phyloP scores from a whole-genome alignment of 305 asterid genomes.

The Fraxinus ornus region DNA sequence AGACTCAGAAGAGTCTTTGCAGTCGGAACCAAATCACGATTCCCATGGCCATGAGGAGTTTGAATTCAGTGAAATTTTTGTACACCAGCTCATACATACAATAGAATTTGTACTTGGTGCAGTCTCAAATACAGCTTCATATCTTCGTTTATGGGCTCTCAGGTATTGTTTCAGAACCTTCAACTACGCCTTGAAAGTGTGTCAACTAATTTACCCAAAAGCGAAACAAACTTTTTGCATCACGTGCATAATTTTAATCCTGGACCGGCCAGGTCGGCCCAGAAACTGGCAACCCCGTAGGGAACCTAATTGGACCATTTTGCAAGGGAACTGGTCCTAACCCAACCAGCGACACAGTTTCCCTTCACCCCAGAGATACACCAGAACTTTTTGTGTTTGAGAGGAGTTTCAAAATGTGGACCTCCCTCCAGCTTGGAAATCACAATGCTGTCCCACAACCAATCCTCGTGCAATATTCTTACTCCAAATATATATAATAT shows the following conservation, averaged over 20 bases:
- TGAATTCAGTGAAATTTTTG: constrained; percentile 86
- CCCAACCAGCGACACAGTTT: neutral
- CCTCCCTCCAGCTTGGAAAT: neutral
- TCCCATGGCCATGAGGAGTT: constrained; percentile 90
- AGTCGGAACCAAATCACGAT: constrained; percentile 58
- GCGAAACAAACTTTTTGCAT: neutral
- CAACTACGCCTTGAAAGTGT: neutral
- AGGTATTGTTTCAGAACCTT: constrained; percentile 48
- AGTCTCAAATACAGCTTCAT: constrained; percentile 93
- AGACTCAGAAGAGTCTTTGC: constrained; percentile 70
- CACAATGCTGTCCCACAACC: neutral
- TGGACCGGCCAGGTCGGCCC: neutral
- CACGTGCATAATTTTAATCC: neutral
- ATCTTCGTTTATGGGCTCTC: constrained; percentile 98
- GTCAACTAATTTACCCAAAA: constrained; percentile 1
- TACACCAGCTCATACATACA: constrained; percentile 91
- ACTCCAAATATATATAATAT: neutral
- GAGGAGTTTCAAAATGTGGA: neutral
- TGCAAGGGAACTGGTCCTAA: neutral
- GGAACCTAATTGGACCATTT: neutral
- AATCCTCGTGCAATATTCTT: neutral
- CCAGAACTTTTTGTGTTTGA: neutral
- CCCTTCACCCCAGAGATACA: neutral
- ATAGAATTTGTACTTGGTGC: constrained; percentile 98
- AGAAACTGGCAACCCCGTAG: neutral